Evolutionary conservation across 73 alveolate genomes (phyloP).

Genomic region (Paramecium pentaurelia): DNA sequence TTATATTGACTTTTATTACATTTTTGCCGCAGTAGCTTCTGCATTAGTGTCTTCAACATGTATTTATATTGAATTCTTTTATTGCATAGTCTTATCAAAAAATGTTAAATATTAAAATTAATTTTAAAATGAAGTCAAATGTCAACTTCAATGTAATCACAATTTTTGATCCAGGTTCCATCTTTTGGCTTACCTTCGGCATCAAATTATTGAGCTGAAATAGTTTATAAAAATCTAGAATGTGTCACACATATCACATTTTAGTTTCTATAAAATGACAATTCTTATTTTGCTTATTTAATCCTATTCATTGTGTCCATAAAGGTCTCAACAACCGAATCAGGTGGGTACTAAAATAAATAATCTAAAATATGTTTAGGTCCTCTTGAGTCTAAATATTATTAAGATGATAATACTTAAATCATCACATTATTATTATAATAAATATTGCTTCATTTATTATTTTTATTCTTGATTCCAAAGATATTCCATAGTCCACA

Average conservation of each 20-base stretch:
- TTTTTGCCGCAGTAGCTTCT: slow-evolving; percentile 52
- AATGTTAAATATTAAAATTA: background rate
- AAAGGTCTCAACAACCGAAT: slow-evolving; percentile 19
- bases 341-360: background rate
- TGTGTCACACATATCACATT: slow-evolving; percentile 5
- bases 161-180: slow-evolving; percentile 24
- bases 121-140: background rate
- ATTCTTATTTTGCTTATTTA: background rate
- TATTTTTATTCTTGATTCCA: background rate
- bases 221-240: slow-evolving; percentile 26
- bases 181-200: slow-evolving; percentile 6
- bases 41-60: slow-evolving; percentile 62
- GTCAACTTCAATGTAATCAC: background rate
- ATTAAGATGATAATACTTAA: background rate
- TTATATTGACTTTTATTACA: background rate
- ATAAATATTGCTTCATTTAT: background rate
- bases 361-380: background rate
- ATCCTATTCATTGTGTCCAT: slow-evolving; percentile 6
- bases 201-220: slow-evolving; percentile 3
- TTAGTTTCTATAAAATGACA: background rate
- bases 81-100: background rate
- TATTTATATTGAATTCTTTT: background rate
- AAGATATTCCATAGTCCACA: slow-evolving; percentile 40
- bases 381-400: background rate
- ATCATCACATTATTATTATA: background rate